phyloP scores from a whole-genome alignment of 2,329 filamentous ascomycete genomes.

The Claviceps citrina region DNA sequence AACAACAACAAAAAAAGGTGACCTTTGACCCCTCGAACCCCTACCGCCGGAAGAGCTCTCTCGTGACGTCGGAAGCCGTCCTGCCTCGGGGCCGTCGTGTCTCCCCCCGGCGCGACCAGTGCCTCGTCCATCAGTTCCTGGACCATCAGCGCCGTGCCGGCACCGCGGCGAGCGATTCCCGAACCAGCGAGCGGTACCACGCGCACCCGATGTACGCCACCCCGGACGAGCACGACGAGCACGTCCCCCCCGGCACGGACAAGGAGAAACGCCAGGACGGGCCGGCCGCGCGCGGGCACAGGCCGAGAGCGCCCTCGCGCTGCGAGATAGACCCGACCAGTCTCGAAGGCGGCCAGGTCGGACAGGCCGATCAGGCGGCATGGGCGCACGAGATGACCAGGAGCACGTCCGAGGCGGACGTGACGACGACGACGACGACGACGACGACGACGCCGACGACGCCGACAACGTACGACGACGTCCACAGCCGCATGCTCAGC shows the following conservation, averaged over 20 bases:
- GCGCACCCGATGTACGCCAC: constrained; percentile 16
- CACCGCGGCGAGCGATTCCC: constrained; percentile 13
- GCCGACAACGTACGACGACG: constrained; percentile 15
- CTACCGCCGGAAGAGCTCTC: constrained; percentile 51
- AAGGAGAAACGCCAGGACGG: constrained; percentile 9
- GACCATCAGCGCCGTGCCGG: constrained; percentile 35
- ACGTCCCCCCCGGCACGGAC: no score
- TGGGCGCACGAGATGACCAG: constrained; percentile 36
- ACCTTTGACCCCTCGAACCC: constrained; percentile 45
- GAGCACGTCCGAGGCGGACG: constrained; percentile 25
- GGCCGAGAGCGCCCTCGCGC: constrained; percentile 11
- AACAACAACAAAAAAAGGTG: constrained; percentile 26
- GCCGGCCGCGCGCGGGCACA: constrained; percentile 11
- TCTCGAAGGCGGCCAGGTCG: constrained; percentile 26
- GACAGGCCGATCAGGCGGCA: constrained; percentile 40
- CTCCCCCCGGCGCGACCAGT: constrained; percentile 32
- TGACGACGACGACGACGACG: constrained; percentile 9
- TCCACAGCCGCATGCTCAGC: constrained; percentile 62
- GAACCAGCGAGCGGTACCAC: constrained; percentile 14
- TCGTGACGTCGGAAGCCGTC: constrained; percentile 36
- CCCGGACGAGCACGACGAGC: constrained; percentile 6
- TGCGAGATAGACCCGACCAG: constrained; percentile 24
- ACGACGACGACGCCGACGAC: no score
- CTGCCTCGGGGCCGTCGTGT: constrained; percentile 16
- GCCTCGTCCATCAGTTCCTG: constrained; percentile 50